phyloP scores from a whole-genome alignment of 345 rosid genomes.

The Moringa oleifera region DNA sequence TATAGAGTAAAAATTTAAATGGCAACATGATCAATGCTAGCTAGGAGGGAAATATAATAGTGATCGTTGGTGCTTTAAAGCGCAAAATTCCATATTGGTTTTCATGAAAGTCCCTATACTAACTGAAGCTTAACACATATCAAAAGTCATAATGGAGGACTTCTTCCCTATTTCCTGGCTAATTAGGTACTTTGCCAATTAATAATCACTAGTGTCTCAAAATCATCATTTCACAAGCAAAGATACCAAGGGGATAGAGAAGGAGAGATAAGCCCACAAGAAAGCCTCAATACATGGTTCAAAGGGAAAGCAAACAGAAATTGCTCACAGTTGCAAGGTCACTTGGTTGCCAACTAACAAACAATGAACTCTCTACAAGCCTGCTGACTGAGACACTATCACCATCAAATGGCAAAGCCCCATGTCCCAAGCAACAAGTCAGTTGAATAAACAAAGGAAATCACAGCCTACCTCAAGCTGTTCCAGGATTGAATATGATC shows the following conservation, averaged over 20 bases:
- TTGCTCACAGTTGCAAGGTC: neutral
- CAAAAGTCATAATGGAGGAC: neutral
- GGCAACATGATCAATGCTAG: neutral
- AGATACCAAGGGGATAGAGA: neutral
- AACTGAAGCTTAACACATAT: neutral
- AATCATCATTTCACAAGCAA: neutral
- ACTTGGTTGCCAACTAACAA: neutral
- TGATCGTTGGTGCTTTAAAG: neutral
- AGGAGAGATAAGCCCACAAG: neutral
- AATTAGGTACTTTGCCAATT: neutral
- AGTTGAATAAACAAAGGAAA: constrained; percentile 8
- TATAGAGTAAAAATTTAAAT: neutral
- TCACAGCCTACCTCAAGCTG: constrained; percentile 61
- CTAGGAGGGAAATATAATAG: neutral
- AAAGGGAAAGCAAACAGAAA: neutral
- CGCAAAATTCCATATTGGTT: no score
- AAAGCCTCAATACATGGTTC: neutral
- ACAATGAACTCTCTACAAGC: neutral
- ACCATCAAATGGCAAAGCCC: neutral
- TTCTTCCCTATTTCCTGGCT: neutral
- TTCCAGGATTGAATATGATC: constrained; percentile 56
- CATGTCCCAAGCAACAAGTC: constrained; percentile 6
- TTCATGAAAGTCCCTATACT: neutral
- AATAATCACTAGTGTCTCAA: neutral
- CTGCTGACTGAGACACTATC: neutral